Evolutionary conservation across 352 stramenopile species (phyloP).

Genomic region (Hyaloperonospora brassicae): DNA sequence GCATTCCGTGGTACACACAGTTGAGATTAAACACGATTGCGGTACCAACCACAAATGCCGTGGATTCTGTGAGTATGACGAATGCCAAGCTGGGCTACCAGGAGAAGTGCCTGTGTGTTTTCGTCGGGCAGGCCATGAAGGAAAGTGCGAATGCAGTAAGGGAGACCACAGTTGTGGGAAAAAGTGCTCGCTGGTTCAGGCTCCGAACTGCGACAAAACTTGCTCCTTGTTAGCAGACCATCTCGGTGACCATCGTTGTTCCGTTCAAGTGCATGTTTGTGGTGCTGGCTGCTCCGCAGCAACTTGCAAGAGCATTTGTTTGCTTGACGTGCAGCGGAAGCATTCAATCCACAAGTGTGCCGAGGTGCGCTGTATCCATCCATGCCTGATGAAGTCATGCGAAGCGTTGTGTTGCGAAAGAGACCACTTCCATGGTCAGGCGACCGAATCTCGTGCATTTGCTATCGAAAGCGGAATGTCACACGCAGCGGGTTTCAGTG

Average conservation of each 20-base stretch:
- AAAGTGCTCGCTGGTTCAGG: constrained; percentile 22
- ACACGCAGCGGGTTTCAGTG: background rate
- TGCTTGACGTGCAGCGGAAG: constrained; percentile 32
- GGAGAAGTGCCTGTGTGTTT: constrained; percentile 21
- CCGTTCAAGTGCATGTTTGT: constrained; percentile 47
- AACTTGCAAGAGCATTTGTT: constrained; percentile 31
- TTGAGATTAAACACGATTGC: constrained; percentile 34
- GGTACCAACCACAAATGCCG: constrained; percentile 34
- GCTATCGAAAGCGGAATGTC: constrained; percentile 16
- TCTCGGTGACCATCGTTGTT: constrained; percentile 33
- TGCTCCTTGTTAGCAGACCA: constrained; percentile 35
- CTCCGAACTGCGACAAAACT: constrained; percentile 37
- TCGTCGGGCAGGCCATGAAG: constrained; percentile 43
- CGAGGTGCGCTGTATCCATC: constrained; percentile 34
- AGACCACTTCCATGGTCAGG: constrained; percentile 52
- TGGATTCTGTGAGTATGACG: constrained; percentile 30
- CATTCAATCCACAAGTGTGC: constrained; percentile 52
- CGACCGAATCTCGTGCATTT: constrained; percentile 12
- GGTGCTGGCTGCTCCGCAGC: constrained; percentile 32
- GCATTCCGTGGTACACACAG: constrained; percentile 26
- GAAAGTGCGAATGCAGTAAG: constrained; percentile 43
- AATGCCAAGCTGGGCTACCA: constrained; percentile 13
- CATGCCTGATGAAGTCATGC: constrained; percentile 45
- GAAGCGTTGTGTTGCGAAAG: constrained; percentile 24
- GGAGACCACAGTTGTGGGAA: constrained; percentile 49